These are phyloP conservation scores for Macrolepiota dolichaula DNA, from an alignment of 768 basidiomycete genomes.

Conservation along the genomic window DNA sequence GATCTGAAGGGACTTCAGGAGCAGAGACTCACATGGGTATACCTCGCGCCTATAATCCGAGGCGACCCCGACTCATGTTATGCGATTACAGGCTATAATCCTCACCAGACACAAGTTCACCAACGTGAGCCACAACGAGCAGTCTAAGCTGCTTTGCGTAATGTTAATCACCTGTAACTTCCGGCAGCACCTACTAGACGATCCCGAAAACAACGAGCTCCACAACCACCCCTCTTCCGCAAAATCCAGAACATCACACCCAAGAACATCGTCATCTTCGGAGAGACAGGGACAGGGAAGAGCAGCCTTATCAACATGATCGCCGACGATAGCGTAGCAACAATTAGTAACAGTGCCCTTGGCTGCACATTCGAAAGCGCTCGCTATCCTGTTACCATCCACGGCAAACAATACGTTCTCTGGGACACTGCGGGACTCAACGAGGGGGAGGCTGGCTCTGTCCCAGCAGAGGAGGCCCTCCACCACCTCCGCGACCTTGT, in stretches of 20 bases:
- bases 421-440: constrained; percentile 40
- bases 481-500: constrained; percentile 26
- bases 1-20: too few species aligned
- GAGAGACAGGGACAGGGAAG: constrained; percentile 37
- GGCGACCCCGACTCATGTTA: too few species aligned
- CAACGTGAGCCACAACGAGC: too few species aligned
- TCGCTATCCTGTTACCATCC: constrained; percentile 23
- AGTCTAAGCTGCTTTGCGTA: too few species aligned
- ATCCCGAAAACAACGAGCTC: neutral
- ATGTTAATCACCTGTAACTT: neutral
- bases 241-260: neutral
- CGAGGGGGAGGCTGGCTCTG: constrained; percentile 24
- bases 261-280: constrained; percentile 35
- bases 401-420: constrained; percentile 21
- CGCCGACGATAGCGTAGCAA: constrained; percentile 22
- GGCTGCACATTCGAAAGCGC: constrained; percentile 33
- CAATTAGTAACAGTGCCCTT: constrained; percentile 25
- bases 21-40: too few species aligned
- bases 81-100: too few species aligned
- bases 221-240: constrained; percentile 2
- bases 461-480: constrained; percentile 20
- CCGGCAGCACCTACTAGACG: neutral
- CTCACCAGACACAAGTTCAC: too few species aligned
- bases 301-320: constrained; percentile 42
- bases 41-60: too few species aligned